Conservation (phyloP, 2,329 filamentous ascomycete genomes). For the Neophaeococcomyces mojaviensis region DNA sequence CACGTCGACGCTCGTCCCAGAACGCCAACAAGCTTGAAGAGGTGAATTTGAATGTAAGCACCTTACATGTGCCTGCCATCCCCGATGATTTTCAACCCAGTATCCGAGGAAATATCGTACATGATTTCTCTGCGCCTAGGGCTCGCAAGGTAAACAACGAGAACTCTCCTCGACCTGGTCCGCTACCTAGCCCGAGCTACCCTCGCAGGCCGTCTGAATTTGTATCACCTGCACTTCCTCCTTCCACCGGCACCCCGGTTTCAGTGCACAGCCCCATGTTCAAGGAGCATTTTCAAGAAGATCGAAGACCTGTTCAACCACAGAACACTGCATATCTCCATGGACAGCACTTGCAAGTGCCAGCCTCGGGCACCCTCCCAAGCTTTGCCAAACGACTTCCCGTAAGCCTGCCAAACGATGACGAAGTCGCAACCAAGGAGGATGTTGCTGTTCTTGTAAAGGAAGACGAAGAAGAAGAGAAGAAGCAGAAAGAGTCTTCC, state of each 20-base stretch:
- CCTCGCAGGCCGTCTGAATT: constrained; percentile 7
- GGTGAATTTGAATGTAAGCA: constrained; percentile 42
- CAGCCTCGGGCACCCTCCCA: constrained; percentile 31
- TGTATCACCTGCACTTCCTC: background rate
- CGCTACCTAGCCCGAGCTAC: constrained; percentile 5
- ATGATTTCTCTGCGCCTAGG: constrained; percentile 58
- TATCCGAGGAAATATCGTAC: constrained; percentile 55
- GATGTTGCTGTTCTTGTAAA: no score
- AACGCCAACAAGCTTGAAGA: constrained; percentile 43
- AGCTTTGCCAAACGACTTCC: constrained; percentile 40
- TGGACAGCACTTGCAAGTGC: constrained; percentile 27
- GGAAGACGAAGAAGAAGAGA: background rate
- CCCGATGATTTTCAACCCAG: constrained; percentile 57
- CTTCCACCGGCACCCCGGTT: background rate
- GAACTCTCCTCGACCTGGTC: constrained; percentile 5
- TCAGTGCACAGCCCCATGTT: constrained; percentile 50
- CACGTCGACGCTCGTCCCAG: constrained; percentile 50
- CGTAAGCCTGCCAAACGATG: constrained; percentile 14
- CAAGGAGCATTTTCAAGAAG: constrained; percentile 53
- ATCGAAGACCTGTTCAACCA: constrained; percentile 32
- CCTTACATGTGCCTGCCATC: constrained; percentile 41
- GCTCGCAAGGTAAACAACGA: constrained; percentile 31
- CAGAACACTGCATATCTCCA: constrained; percentile 38
- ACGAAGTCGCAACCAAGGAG: background rate
- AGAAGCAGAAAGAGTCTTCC: constrained; percentile 25